phyloP scores from a whole-genome alignment of 2,329 filamentous ascomycete genomes.

The Aspergillus hortae region DNA sequence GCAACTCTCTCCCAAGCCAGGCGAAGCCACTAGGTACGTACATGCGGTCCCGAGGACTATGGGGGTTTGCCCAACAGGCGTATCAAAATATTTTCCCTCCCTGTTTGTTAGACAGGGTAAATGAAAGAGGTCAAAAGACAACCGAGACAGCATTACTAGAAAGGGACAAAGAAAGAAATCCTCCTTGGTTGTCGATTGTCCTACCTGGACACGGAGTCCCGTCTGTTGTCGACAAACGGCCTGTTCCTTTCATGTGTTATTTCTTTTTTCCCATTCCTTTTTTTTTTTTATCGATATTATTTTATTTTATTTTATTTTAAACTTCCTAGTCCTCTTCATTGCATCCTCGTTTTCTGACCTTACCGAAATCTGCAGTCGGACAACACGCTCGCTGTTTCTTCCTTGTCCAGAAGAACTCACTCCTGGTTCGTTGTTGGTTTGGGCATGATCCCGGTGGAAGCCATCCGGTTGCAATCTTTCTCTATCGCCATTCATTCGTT shows the following conservation, averaged over 20 bases:
- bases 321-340: constrained; percentile 8
- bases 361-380: constrained; percentile 14
- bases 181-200: constrained; percentile 9
- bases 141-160: background rate
- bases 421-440: constrained; percentile 7
- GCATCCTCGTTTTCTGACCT: constrained; percentile 8
- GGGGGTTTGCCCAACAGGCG: background rate
- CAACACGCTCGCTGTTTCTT: constrained; percentile 6
- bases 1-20: no score
- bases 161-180: constrained; percentile 10
- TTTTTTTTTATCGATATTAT: no score
- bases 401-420: constrained; percentile 5
- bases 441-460: constrained; percentile 4
- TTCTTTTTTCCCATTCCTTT: background rate
- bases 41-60: constrained; percentile 8
- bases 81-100: background rate
- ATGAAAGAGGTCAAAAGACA: background rate
- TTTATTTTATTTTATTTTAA: constrained; percentile 6
- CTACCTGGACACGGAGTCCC: constrained; percentile 10
- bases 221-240: constrained; percentile 17
- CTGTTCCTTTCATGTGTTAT: background rate
- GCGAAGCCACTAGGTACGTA: constrained; percentile 9
- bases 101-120: background rate
- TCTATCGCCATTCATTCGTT: constrained; percentile 10
- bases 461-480: constrained; percentile 4